Base-by-base conservation (phyloP, 2,329 filamentous ascomycete species). In the Aureobasidium lini region DNA sequence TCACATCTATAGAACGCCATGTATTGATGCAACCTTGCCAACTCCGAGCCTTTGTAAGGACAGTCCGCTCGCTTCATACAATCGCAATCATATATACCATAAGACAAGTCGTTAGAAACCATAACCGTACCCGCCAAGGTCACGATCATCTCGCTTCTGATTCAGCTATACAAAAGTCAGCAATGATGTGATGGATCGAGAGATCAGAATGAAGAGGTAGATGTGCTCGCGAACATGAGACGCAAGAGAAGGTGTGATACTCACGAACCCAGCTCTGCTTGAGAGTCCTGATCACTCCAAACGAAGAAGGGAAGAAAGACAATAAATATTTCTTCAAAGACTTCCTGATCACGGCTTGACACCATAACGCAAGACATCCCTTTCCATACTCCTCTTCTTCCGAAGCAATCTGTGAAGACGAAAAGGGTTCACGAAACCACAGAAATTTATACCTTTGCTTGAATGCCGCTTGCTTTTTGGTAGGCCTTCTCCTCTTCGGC, bases 361-460 rank as follows among this genome's bases (percentile, higher is more conserved):
- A 18, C 50, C 50, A 54, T 34, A 43, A 29, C 10, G 50, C 16
- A 46, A n/a, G 6, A 42, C 29, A 32, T 29, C 15, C 7, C 28
- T 18, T 13, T 37, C 11, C 10, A 34, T 15, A 28, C 42, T 46
- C 29, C 8, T 46, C 32, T 16, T 39, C 13, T 15, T 32, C 16
- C 31, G 32, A 3, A 44, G n/a, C 29, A 43, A n/a, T 13, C 13
- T 10, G 11, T 2, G 34, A 23, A 53, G 34, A 31, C 31, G 18
- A 13, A 36, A 44, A 40, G 52, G 31, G 6, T 31, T 46, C 6
- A 46, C 31, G 11, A 40, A 37, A 10, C n/a, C 15, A 37, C 28
- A 60, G 11, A 23, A 43, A 48, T 49, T 61, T 62, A 64, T 64
- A 64, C 63, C 61, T 63, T 64, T 43, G 62, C 57, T 40, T 62